Conservation (phyloP, 306 rosid species). For the Glycine latifolia region DNA sequence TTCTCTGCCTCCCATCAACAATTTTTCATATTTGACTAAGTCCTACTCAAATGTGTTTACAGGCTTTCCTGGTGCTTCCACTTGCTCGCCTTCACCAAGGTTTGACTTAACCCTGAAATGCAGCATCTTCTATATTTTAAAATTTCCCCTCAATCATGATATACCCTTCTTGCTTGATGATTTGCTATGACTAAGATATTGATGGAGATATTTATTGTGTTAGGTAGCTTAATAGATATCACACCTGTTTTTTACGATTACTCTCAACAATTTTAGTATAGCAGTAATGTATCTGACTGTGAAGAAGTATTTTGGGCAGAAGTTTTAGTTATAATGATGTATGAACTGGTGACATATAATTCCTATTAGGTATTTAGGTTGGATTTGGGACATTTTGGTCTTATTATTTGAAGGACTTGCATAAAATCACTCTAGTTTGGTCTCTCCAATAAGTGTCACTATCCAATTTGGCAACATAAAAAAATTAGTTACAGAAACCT, state of each 20-base stretch:
- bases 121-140: constrained; percentile 4
- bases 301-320: constrained; percentile 10
- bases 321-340: background rate
- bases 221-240: no score
- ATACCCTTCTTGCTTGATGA: no score
- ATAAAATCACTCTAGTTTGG: background rate
- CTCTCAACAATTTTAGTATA: no score
- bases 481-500: constrained; percentile 6
- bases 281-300: background rate
- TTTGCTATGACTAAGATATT: no score
- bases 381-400: constrained; percentile 1
- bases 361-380: background rate
- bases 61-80: constrained; percentile 54
- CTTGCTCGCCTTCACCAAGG: constrained; percentile 61
- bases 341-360: background rate
- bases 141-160: no score
- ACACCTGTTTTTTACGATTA: no score
- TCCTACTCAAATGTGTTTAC: constrained; percentile 86
- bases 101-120: constrained; percentile 47
- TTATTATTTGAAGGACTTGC: background rate
- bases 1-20: constrained; percentile 69
- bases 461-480: background rate
- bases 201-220: no score
- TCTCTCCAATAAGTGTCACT: background rate
- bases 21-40: constrained; percentile 82